These are phyloP conservation scores for Verticillium zaregamsianum DNA, from an alignment of 2,329 filamentous ascomycete genomes.

Conservation along the genomic window DNA sequence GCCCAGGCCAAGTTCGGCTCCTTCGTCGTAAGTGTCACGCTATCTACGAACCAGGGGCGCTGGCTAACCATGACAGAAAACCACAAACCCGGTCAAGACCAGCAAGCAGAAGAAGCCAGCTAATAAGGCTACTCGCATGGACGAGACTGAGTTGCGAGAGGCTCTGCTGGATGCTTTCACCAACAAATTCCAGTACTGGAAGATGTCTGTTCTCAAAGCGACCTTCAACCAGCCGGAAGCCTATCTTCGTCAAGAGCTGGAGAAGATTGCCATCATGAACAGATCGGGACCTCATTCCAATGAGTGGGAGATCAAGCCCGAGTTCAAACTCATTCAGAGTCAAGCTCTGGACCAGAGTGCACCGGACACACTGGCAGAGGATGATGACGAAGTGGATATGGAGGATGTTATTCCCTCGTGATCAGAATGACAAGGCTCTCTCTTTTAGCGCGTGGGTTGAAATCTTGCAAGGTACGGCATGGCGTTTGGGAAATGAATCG, in stretches of 20 bases:
- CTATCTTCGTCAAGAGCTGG: constrained; percentile 82
- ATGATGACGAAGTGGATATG: constrained; percentile 68
- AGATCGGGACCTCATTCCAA: constrained; percentile 82
- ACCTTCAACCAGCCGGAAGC: constrained; percentile 79
- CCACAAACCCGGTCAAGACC: constrained; percentile 31
- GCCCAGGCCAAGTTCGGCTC: constrained; percentile 40
- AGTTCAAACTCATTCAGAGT: constrained; percentile 26
- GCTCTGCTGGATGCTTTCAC: constrained; percentile 80
- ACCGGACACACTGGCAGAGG: constrained; percentile 56
- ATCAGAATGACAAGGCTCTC: not conserved
- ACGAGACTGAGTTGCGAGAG: constrained; percentile 83
- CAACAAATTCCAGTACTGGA: constrained; percentile 76
- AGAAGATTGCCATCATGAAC: constrained; percentile 77
- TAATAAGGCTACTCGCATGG: constrained; percentile 86
- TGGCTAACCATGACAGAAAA: constrained; percentile 41
- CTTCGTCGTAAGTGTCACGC: constrained; percentile 51
- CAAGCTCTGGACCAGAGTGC: constrained; percentile 20
- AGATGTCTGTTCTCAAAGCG: constrained; percentile 15
- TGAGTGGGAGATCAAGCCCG: constrained; percentile 74
- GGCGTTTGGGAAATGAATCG: not conserved
- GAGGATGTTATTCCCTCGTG: constrained; percentile 60
- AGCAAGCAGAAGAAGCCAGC: constrained; percentile 61
- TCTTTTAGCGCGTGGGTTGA: not conserved
- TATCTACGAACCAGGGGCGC: not conserved
- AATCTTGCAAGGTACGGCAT: not conserved